A percentile compares a stretch with the other conserved stretches of the same genome.
Conservation (phyloP, 768 basidiomycete species). For the Lactifluus echinatus region DNA sequence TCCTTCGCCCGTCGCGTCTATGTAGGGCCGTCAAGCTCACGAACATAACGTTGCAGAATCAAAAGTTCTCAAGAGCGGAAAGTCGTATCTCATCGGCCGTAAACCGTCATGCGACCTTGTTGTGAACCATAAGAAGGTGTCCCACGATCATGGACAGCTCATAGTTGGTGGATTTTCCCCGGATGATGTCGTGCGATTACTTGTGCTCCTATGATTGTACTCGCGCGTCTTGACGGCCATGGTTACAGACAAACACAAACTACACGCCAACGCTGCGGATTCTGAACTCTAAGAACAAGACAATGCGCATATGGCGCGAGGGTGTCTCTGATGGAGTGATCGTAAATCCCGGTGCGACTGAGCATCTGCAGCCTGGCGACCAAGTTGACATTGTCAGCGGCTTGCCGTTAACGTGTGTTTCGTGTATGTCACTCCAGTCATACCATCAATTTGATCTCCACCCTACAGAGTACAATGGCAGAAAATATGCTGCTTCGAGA, state of each 20-base stretch:
- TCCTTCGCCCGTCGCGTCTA: neutral
- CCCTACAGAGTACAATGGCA: constrained; percentile 25
- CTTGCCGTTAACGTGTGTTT: constrained; percentile 39
- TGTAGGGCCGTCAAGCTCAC: neutral
- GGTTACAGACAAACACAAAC: constrained; percentile 40
- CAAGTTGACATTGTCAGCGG: constrained; percentile 37
- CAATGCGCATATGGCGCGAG: constrained; percentile 35
- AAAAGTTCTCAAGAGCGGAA: constrained; percentile 58
- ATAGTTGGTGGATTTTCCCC: constrained; percentile 42
- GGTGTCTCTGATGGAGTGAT: constrained; percentile 23
- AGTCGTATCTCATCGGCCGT: constrained; percentile 47
- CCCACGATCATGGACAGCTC: constrained; percentile 51
- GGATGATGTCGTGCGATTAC: constrained; percentile 48
- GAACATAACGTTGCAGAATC: constrained; percentile 26
- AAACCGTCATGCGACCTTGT: constrained; percentile 38
- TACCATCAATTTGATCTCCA: neutral
- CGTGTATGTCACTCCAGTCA: neutral
- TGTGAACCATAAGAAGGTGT: constrained; percentile 56
- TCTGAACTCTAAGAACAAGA: constrained; percentile 40
- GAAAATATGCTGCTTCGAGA: constrained; percentile 20
- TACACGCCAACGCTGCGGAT: constrained; percentile 42
- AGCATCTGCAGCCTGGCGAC: constrained; percentile 49
- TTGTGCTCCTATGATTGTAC: neutral
- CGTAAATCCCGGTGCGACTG: constrained; percentile 32
- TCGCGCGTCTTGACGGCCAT: neutral